Conservation (phyloP, 2,329 filamentous ascomycete species). For the Curvularia sp. region DNA sequence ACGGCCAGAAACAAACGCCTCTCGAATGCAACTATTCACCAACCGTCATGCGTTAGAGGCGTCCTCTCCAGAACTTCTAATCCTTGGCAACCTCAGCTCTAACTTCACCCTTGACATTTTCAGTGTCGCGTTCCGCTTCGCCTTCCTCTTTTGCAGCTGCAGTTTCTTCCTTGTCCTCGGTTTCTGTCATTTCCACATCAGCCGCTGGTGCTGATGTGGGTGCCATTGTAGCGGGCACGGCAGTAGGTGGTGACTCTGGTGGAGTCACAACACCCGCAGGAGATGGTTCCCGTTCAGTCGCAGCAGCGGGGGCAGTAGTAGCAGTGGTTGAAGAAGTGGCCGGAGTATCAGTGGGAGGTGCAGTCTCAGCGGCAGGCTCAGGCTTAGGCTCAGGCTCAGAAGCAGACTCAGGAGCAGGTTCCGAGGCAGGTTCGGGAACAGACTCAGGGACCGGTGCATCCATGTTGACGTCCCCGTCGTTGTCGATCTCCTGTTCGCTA, state of each 20-base stretch:
- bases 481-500: slow-evolving; percentile 34
- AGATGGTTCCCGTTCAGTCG: slow-evolving; percentile 35
- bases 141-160: slow-evolving; percentile 37
- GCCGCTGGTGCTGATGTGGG: slow-evolving; percentile 28
- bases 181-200: slow-evolving; percentile 46
- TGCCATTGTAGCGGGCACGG: slow-evolving; percentile 25
- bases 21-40: slow-evolving; percentile 12
- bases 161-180: slow-evolving; percentile 29
- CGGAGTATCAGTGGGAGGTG: not conserved
- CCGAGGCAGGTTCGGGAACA: slow-evolving; percentile 11
- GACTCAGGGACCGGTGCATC: slow-evolving; percentile 32
- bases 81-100: slow-evolving; percentile 40
- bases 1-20: slow-evolving; percentile 22
- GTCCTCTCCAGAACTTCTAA: slow-evolving; percentile 8
- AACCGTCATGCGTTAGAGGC: not conserved
- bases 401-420: slow-evolving; percentile 17
- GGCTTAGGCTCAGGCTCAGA: slow-evolving; percentile 22
- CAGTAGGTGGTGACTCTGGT: slow-evolving; percentile 44
- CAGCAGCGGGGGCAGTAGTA: slow-evolving; percentile 20
- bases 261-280: slow-evolving; percentile 46
- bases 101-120: slow-evolving; percentile 44
- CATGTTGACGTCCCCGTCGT: slow-evolving; percentile 50
- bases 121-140: slow-evolving; percentile 37
- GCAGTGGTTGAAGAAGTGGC: slow-evolving; percentile 7
- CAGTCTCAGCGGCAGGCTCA: not conserved